These are phyloP conservation scores for Lasiodiplodia theobromae DNA, from an alignment of 2,329 filamentous ascomycete genomes.

Conservation along the genomic window DNA sequence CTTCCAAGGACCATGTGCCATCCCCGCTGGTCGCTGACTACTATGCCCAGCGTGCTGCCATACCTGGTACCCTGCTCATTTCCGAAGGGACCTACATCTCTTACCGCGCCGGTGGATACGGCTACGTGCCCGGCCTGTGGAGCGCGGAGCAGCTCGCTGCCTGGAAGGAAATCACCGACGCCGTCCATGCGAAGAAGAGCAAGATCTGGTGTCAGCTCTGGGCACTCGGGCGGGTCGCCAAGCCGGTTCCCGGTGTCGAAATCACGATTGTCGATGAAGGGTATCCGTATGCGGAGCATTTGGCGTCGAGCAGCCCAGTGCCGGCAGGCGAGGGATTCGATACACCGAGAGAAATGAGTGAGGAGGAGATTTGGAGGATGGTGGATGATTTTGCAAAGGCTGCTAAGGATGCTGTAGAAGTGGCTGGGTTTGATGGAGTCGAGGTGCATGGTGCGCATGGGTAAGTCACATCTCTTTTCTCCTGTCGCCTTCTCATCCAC, in stretches of 20 bases:
- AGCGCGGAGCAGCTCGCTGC: constrained; percentile 59
- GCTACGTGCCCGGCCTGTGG: constrained; percentile 41
- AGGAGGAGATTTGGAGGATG: constrained; percentile 48
- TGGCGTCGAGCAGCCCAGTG: constrained; percentile 41
- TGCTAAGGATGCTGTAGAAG: constrained; percentile 53
- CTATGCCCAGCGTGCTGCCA: constrained; percentile 40
- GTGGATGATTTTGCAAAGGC: constrained; percentile 51
- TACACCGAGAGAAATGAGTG: constrained; percentile 45
- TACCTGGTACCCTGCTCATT: constrained; percentile 42
- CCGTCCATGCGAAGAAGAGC: constrained; percentile 67
- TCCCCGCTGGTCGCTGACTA: constrained; percentile 45
- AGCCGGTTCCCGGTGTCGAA: constrained; percentile 43
- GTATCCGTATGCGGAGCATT: constrained; percentile 35
- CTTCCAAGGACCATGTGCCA: constrained; percentile 56
- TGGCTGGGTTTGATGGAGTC: constrained; percentile 67
- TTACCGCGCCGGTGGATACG: constrained; percentile 36
- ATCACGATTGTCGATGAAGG: constrained; percentile 36
- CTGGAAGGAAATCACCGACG: constrained; percentile 67
- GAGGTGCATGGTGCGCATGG: constrained; percentile 67
- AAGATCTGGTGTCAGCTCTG: constrained; percentile 70
- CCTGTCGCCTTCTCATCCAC: no score
- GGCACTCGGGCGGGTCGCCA: constrained; percentile 64
- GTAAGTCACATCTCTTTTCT: background rate
- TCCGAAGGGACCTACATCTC: constrained; percentile 46
- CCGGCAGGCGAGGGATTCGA: constrained; percentile 24